These are phyloP conservation scores for Maudiozyma humilis DNA, from an alignment of 1,139 yeast species.

Conservation along the genomic window DNA sequence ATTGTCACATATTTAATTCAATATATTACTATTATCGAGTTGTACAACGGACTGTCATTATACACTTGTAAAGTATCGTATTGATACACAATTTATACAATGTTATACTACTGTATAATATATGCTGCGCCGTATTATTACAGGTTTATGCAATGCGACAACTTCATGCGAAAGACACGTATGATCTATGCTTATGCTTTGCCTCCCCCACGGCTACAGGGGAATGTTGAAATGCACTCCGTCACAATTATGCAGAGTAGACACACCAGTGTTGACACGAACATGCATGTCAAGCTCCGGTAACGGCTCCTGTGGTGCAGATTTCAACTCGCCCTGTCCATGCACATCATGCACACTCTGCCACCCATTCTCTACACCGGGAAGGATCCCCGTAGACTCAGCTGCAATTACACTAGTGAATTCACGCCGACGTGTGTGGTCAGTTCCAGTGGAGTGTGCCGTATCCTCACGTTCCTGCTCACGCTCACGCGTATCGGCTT, in stretches of 20 bases:
- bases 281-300: constrained; percentile 28
- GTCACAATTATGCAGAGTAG: constrained; percentile 38
- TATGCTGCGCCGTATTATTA: too few species aligned
- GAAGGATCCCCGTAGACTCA: constrained; percentile 8
- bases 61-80: too few species aligned
- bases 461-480: not conserved
- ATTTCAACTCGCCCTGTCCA: too few species aligned
- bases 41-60: too few species aligned
- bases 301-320: too few species aligned
- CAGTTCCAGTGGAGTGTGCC: not conserved
- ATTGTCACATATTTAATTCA: too few species aligned
- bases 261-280: constrained; percentile 38
- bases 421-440: not conserved
- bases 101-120: too few species aligned
- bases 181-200: too few species aligned
- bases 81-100: too few species aligned
- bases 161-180: too few species aligned
- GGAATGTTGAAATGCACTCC: constrained; percentile 35
- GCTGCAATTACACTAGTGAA: constrained; percentile 5
- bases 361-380: constrained; percentile 24
- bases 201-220: constrained; percentile 12
- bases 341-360: constrained; percentile 31
- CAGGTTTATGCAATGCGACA: too few species aligned
- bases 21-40: too few species aligned
- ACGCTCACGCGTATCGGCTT: not conserved